phyloP scores from a whole-genome alignment of 257 asterid species.

The Solanum piurae region DNA sequence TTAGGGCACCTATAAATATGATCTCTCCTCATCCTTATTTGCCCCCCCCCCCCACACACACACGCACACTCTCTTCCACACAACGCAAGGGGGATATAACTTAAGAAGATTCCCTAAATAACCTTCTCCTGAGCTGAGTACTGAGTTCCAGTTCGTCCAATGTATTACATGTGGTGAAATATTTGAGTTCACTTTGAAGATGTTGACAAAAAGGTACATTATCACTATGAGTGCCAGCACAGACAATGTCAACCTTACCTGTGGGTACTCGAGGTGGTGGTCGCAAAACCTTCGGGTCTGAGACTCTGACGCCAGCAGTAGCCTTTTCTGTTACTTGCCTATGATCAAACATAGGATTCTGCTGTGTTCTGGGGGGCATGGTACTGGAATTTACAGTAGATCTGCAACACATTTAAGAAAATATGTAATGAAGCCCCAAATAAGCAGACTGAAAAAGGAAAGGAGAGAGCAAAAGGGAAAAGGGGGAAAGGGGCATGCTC shows the following conservation, averaged over 20 bases:
- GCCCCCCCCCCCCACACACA: too few species aligned
- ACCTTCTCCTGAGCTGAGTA: not conserved
- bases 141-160: not conserved
- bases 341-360: constrained; percentile 31
- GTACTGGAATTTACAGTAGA: constrained; percentile 61
- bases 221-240: not conserved
- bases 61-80: not conserved
- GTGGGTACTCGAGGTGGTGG: constrained; percentile 66
- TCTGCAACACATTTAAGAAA: constrained; percentile 27
- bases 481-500: not conserved
- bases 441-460: not conserved
- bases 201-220: not conserved
- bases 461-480: not conserved
- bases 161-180: not conserved
- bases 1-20: not conserved
- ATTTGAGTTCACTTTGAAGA: not conserved
- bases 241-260: constrained; percentile 24
- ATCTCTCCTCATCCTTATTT: not conserved
- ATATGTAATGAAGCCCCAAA: not conserved
- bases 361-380: constrained; percentile 36
- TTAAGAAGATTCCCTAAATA: not conserved
- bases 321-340: constrained; percentile 33
- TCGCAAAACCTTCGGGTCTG: constrained; percentile 38
- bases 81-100: not conserved
- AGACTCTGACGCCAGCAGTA: constrained; percentile 24